phyloP scores from a whole-genome alignment of 148 eudicot genomes.

The Pharnaceum exiguum region DNA sequence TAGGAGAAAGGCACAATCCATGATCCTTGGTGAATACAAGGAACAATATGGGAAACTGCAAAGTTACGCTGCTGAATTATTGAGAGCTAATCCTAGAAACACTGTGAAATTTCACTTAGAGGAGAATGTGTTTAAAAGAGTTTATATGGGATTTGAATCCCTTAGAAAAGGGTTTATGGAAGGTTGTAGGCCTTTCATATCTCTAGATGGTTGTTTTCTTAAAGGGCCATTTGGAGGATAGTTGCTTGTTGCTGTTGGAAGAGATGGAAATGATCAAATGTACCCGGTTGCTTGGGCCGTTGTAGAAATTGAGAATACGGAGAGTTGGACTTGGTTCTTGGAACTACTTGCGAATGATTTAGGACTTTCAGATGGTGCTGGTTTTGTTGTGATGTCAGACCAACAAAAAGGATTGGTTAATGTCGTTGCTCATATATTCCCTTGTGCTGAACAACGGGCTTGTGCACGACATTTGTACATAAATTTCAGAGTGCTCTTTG shows the following conservation, averaged over 20 bases:
- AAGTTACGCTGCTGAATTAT: background rate
- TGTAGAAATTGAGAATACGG: background rate
- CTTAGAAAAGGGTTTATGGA: background rate
- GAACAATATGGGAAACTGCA: background rate
- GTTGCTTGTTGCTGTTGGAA: background rate
- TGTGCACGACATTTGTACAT: too few relatives aligned
- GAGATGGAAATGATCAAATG: background rate
- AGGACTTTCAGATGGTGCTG: background rate
- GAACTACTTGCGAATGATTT: background rate
- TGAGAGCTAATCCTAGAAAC: background rate
- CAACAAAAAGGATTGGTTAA: background rate
- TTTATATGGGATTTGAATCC: background rate
- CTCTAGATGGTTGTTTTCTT: background rate
- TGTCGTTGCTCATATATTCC: background rate
- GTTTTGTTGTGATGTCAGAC: background rate
- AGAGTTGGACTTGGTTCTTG: slow-evolving; percentile 1
- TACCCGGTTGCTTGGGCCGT: background rate
- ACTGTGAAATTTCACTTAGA: background rate
- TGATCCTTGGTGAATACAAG: background rate
- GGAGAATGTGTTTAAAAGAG: background rate
- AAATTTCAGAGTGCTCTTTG: too few relatives aligned
- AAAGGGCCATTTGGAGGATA: background rate
- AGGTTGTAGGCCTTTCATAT: background rate
- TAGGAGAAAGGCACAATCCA: background rate
- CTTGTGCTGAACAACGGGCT: too few relatives aligned